phyloP scores from a whole-genome alignment of 73 alveolate genomes.

The Effrenium voratum region DNA sequence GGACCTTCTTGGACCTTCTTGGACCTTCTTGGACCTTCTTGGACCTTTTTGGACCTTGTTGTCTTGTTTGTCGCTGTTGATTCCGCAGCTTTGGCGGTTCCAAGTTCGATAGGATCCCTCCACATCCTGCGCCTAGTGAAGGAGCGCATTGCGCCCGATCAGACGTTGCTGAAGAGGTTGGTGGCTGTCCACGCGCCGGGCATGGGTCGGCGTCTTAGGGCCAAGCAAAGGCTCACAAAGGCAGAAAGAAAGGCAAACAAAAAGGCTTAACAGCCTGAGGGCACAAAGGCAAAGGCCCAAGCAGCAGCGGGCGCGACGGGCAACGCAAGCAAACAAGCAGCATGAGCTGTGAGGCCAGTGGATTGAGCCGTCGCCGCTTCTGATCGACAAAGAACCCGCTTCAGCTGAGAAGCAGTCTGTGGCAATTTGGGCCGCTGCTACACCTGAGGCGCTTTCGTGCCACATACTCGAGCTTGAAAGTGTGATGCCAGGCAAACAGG shows the following conservation, averaged over 20 bases:
- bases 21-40: not conserved
- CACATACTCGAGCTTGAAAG: not conserved
- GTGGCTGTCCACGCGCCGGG: slow-evolving; percentile 83
- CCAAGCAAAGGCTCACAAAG: not conserved
- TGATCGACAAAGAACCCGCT: not conserved
- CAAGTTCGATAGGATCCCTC: slow-evolving; percentile 12
- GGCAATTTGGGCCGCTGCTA: slow-evolving; percentile 80
- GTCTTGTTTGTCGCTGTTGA: too few relatives aligned
- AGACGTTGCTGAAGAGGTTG: slow-evolving; percentile 6
- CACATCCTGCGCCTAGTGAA: slow-evolving; percentile 59
- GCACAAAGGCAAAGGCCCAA: too few relatives aligned
- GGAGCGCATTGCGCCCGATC: slow-evolving; percentile 56
- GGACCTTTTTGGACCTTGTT: not conserved
- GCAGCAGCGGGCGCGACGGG: not conserved
- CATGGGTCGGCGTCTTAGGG: slow-evolving; percentile 23
- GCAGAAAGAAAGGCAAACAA: not conserved
- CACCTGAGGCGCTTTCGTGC: slow-evolving; percentile 28
- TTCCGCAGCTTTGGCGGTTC: not conserved
- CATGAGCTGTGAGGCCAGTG: slow-evolving; percentile 23
- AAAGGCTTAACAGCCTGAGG: not conserved
- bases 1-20: not conserved
- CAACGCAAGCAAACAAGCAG: not conserved
- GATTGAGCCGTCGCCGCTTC: slow-evolving; percentile 76
- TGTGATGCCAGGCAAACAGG: slow-evolving; percentile 14
- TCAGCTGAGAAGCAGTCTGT: not conserved